Evolutionary conservation across 371 early-diverging fungal species (phyloP).

Genomic region (Dichotomocladium elegans): DNA sequence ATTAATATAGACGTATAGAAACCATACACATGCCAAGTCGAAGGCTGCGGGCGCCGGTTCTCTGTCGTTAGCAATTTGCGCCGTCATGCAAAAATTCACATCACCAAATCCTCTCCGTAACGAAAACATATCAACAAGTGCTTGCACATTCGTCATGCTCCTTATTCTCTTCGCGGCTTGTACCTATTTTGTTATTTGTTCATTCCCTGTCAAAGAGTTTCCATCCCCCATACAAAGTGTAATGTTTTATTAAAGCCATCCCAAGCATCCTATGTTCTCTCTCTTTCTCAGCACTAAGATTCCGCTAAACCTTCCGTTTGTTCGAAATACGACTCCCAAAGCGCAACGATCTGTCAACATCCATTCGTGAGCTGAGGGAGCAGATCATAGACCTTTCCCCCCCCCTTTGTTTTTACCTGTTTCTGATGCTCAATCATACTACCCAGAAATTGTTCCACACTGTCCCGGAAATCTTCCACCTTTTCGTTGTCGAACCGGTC

Average conservation of each 20-base stretch:
- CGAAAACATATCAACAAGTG: background rate
- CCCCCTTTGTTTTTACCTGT: constrained; percentile 62
- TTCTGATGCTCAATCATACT: constrained; percentile 83
- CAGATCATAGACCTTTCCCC: no score
- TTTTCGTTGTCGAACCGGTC: constrained; percentile 85
- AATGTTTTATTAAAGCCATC: constrained; percentile 4
- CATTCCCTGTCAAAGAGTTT: background rate
- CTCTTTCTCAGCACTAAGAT: no score
- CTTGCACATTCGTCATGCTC: background rate
- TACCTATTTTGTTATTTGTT: background rate
- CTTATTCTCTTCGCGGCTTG: constrained; percentile 2
- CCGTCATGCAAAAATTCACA: constrained; percentile 31
- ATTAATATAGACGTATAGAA: constrained; percentile 24
- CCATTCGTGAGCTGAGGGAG: background rate
- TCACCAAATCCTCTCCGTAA: background rate
- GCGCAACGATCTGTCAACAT: constrained; percentile 39
- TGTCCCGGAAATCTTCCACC: constrained; percentile 76
- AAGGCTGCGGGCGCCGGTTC: constrained; percentile 29
- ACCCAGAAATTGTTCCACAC: constrained; percentile 70
- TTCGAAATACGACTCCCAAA: constrained; percentile 70
- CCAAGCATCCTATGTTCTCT: no score
- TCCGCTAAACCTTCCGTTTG: constrained; percentile 36
- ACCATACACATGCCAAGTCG: constrained; percentile 25
- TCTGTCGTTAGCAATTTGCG: constrained; percentile 33
- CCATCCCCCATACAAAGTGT: background rate